Evolutionary conservation across 352 stramenopile genomes (phyloP).

Genomic region (Globisporangium mamillatum): DNA sequence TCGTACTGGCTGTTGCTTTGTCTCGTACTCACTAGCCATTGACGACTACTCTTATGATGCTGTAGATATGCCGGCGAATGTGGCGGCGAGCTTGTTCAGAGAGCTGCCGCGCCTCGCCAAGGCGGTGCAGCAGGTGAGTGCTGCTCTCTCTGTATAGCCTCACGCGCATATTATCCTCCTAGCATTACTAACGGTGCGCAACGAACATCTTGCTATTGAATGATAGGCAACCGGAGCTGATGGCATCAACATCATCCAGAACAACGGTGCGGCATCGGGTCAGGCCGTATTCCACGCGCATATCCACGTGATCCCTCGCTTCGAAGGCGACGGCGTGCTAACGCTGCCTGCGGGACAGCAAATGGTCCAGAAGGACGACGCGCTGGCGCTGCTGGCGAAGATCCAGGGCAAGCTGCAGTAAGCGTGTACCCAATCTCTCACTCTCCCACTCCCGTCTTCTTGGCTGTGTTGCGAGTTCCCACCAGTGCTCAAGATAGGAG

Average conservation of each 20-base stretch:
- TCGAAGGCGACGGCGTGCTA: constrained; percentile 55
- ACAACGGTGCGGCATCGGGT: constrained; percentile 63
- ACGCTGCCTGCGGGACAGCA: constrained; percentile 40
- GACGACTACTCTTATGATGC: not conserved
- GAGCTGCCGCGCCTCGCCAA: constrained; percentile 75
- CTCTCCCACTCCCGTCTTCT: no score
- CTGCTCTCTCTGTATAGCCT: not conserved
- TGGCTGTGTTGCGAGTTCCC: no score
- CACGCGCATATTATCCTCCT: not conserved
- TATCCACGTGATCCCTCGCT: constrained; percentile 80
- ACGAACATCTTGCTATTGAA: not conserved
- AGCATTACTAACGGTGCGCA: not conserved
- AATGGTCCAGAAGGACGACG: constrained; percentile 72
- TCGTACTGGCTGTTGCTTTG: not conserved
- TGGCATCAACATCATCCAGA: constrained; percentile 82
- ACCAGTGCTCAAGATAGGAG: no score
- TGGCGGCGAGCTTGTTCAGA: constrained; percentile 66
- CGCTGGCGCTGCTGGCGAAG: constrained; percentile 53
- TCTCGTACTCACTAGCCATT: not conserved
- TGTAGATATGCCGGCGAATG: constrained; percentile 64
- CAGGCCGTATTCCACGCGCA: constrained; percentile 81
- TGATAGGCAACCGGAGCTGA: constrained; percentile 51
- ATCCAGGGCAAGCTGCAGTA: constrained; percentile 73
- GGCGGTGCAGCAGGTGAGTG: constrained; percentile 56
- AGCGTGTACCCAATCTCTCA: no score